Base-by-base conservation (phyloP, 768 basidiomycete species). In the Hemileccinum rubropunctum region DNA sequence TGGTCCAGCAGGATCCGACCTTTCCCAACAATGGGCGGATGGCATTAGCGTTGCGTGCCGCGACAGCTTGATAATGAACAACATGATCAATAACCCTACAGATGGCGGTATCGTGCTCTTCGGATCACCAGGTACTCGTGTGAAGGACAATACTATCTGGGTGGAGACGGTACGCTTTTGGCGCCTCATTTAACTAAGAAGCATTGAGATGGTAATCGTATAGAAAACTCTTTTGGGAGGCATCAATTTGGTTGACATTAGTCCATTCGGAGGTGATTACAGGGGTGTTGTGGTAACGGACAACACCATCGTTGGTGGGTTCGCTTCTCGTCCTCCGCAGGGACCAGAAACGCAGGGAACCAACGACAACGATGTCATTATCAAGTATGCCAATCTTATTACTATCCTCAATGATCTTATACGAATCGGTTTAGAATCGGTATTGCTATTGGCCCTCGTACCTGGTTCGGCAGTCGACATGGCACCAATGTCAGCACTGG, bases 101-200 rank as follows among this genome's bases (percentile, higher is more conserved):
- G 89, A 91, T 57, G 89, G 89, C 8, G 88, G 83, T 6, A 87
- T 91, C 40, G 86, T 89, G 0, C 53, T 91, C 0, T 91, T 91
- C 57, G 89, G 88, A 18, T 69, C 86, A 3, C 86, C 87, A 6
- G 88, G 88, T 1, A 81, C 81, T 4, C 73, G 79, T 46, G 80
- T 90, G 14, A 80, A 84, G 58, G 87, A 89, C 55, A 90, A 89
- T 60, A 88, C 84, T 0, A 84, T 91, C 46, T 87, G 79, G 80
- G 76, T 87, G 9, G 69, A 78, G 21, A 84, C 76, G 48, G 86
- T 87, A 57, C 45, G 82, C 68, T 32, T 13, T 36, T 20, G 32
- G 32, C 33, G 43, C 27, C 40, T 23, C 42, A 17, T 46, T 45
- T 26, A 20, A 20, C 27, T 8, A 12, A 2, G 28, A 3, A 8